Base-by-base conservation (phyloP, 1,139 yeast genomes). In the Taphrina pruni region DNA sequence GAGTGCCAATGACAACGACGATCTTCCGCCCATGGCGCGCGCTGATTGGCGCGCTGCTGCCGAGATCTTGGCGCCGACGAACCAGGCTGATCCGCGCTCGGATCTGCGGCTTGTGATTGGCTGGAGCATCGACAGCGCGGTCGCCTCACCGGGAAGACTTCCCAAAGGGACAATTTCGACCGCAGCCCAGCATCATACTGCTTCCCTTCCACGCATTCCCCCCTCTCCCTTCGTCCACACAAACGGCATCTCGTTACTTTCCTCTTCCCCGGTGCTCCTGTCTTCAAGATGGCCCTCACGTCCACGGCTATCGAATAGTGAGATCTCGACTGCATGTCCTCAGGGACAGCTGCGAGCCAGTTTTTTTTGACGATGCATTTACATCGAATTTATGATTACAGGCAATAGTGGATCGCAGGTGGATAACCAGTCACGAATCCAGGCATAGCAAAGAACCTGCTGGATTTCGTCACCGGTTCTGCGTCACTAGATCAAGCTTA, bases 91-190 rank as follows among this genome's bases (percentile, higher is more conserved):
- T 14, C 14, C 2, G 11, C 11, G 11, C 4, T 9, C 3, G 6
- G 14, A 14, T 11, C 6, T 39, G 2, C 8, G 9, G 48, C 12
- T 14, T 45, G 8, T 45, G 48, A 45, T 45, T 45, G 48, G 48
- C 20, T n/a, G 20, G n/a, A 2, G 2, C 20, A 12, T 26, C 32
- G 32, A 26, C 4, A 26, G 32, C 32, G 32, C 48, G n/a, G 20
- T 45, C 48, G 48, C 48, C 48, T 6, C 48, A 9, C n/a, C 48
- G 48, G 48, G 48, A 12, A n/a, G 20, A 45, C 48, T 45, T 45
- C 48, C 48, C 48, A 45, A 45, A 45, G 48, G 8, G 48, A n/a
- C 11, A 14, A 14, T 39, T 39, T 14, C 11, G 43, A 14, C 43
- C 43, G 43, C 43, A 9, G 14, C 32, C 32, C 32, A 26, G 32